These are phyloP conservation scores for Planoprotostelium fungivorum DNA, from an alignment of 78 protist genomes.

Conservation along the genomic window DNA sequence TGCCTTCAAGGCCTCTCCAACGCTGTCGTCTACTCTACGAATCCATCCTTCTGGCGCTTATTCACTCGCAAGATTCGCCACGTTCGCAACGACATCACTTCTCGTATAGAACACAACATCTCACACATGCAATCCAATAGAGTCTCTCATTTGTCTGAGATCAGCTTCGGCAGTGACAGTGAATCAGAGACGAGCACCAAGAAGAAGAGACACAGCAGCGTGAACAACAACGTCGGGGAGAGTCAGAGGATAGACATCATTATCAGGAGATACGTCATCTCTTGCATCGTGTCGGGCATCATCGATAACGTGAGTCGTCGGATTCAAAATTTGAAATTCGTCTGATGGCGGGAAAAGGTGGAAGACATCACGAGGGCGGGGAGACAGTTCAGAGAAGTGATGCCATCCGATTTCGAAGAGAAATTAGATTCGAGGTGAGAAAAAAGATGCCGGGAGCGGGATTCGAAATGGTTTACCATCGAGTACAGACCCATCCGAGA, in stretches of 20 bases:
- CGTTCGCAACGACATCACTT: neutral
- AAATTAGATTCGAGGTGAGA: neutral
- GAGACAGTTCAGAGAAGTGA: neutral
- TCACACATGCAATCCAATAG: too few species aligned
- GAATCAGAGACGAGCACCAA: neutral
- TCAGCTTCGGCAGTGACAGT: too few species aligned
- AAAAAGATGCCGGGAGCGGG: neutral
- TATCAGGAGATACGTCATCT: neutral
- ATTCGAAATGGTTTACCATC: too few species aligned
- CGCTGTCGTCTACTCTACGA: conserved; percentile 42
- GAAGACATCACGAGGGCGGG: neutral
- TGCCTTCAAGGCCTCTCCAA: conserved; percentile 55
- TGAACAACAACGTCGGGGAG: too few species aligned
- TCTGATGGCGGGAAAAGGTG: neutral
- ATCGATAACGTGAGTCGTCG: neutral
- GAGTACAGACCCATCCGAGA: neutral
- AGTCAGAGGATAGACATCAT: neutral
- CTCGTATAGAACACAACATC: too few species aligned
- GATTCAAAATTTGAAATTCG: too few species aligned
- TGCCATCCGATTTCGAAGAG: neutral
- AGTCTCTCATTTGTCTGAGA: too few species aligned
- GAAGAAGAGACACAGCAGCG: neutral
- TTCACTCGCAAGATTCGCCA: neutral
- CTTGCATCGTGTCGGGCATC: neutral
- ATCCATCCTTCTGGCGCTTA: conserved; percentile 7